Percentiles rank a stretch among this genome's conserved stretches.
Evolutionary conservation across 2,329 filamentous ascomycete genomes (phyloP).

Genomic region (Sporothrix inflata): DNA sequence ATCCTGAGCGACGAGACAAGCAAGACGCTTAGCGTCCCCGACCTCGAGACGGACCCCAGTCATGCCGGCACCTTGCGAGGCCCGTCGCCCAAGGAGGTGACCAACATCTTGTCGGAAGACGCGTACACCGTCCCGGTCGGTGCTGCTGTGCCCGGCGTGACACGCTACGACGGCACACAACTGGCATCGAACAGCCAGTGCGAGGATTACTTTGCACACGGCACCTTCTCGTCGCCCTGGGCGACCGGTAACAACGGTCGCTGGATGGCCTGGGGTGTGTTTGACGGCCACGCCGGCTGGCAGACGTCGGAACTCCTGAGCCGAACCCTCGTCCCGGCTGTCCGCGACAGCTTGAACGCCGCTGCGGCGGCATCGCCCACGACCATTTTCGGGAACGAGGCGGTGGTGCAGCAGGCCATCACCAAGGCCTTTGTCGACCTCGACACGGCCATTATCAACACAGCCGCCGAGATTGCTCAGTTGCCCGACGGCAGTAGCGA

Average conservation of each 20-base stretch:
- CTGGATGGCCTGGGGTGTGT: conserved; percentile 99
- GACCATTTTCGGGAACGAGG: neutral
- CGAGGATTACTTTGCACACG: conserved; percentile 96
- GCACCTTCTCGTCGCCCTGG: conserved; percentile 87
- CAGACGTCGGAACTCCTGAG: conserved; percentile 95
- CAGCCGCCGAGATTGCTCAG: conserved; percentile 83
- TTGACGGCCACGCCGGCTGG: conserved; percentile 97
- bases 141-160: conserved; percentile 62
- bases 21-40: neutral
- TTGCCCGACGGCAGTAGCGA: neutral
- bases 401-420: conserved; percentile 80
- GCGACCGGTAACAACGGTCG: conserved; percentile 44
- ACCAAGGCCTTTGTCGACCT: conserved; percentile 87
- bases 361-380: conserved; percentile 57
- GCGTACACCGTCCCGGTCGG: neutral
- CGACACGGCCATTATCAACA: conserved; percentile 91
- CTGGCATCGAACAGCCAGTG: conserved; percentile 96
- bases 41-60: neutral
- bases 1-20: neutral
- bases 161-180: conserved; percentile 93
- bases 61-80: neutral
- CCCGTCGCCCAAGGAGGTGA: neutral
- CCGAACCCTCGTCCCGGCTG: conserved; percentile 87
- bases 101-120: neutral
- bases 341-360: conserved; percentile 86